Evolutionary conservation across 106 monocot genomes (phyloP).

Genomic region (Allium cepa): DNA sequence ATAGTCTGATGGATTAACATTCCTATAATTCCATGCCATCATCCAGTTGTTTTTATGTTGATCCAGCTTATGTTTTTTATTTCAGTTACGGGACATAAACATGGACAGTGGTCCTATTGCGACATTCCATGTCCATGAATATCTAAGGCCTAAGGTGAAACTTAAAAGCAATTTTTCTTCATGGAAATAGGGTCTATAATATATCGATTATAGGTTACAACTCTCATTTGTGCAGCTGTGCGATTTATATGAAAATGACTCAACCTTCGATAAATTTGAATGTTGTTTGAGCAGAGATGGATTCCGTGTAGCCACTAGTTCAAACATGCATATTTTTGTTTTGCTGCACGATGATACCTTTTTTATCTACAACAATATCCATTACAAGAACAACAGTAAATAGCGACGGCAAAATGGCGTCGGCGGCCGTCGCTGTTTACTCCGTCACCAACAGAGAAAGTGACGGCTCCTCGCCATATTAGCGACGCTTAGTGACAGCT

Average conservation of each 20-base stretch:
- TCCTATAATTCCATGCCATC: not conserved
- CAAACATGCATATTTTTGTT: conserved; percentile 34
- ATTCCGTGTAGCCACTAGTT: conserved; percentile 52
- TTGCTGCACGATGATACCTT: not conserved
- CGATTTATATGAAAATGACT: conserved; percentile 77
- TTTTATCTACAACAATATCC: too few relatives aligned
- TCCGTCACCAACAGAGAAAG: too few relatives aligned
- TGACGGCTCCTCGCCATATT: too few relatives aligned
- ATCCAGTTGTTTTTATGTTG: not conserved
- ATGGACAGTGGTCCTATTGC: conserved; percentile 85
- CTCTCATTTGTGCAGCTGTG: conserved; percentile 33
- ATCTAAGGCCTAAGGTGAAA: conserved; percentile 81
- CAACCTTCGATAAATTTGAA: conserved; percentile 80
- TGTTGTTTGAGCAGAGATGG: conserved; percentile 72
- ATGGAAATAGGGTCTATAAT: too few relatives aligned
- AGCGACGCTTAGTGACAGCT: too few relatives aligned
- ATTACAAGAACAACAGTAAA: too few relatives aligned
- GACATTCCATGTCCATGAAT: conserved; percentile 85
- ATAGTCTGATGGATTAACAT: too few relatives aligned
- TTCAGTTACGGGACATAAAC: conserved; percentile 83
- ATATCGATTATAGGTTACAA: too few relatives aligned
- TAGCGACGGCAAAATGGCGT: too few relatives aligned
- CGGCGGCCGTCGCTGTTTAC: too few relatives aligned
- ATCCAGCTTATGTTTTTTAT: not conserved
- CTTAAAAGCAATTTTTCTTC: too few relatives aligned